These are phyloP conservation scores for Posidonia australis DNA, from an alignment of 106 monocot species.

Conservation along the genomic window DNA sequence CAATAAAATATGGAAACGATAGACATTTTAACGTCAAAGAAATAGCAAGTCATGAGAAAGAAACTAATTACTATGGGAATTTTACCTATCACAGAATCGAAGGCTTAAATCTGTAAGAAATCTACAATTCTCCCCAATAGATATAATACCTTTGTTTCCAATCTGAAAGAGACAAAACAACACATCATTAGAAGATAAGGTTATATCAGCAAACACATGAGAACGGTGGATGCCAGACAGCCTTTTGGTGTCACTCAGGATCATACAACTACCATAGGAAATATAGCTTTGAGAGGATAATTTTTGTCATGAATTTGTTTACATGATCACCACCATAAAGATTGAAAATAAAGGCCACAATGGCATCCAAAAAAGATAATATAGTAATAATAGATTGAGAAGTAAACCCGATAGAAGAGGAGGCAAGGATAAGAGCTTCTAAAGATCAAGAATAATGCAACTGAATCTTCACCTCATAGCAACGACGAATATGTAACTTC, in stretches of 20 bases:
- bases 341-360: too few relatives aligned
- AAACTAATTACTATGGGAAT: background rate
- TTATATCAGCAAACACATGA: background rate
- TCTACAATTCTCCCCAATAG: conserved; percentile 68
- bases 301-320: too few relatives aligned
- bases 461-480: conserved; percentile 58
- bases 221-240: background rate
- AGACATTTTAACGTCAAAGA: too few relatives aligned
- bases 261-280: too few relatives aligned
- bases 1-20: too few relatives aligned
- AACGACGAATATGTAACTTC: conserved; percentile 88
- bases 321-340: too few relatives aligned
- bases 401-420: background rate
- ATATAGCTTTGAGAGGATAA: too few relatives aligned
- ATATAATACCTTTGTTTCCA: conserved; percentile 62
- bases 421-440: too few relatives aligned
- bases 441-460: background rate
- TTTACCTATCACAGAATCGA: conserved; percentile 83
- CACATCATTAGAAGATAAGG: too few relatives aligned
- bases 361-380: too few relatives aligned
- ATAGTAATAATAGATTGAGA: background rate
- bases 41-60: too few relatives aligned
- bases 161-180: conserved; percentile 37
- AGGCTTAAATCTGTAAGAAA: conserved; percentile 67
- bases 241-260: too few relatives aligned